phyloP scores from a whole-genome alignment of 108 stramenopile species.

The Cyclotella choctawhatcheeana region DNA sequence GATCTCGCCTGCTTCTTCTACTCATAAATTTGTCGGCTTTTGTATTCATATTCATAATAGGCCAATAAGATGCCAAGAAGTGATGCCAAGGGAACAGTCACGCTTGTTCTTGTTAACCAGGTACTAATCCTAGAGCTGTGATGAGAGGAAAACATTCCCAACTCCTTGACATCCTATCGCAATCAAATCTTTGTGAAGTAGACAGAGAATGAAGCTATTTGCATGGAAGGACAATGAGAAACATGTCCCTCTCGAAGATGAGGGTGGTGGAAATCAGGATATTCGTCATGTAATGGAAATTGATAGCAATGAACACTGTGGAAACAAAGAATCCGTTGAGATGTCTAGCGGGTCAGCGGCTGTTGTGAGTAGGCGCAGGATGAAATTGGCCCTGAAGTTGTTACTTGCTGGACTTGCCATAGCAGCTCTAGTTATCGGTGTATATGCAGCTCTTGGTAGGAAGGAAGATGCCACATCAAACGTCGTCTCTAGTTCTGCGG shows the following conservation, averaged over 20 bases:
- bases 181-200: not conserved
- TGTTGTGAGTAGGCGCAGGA: not conserved
- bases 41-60: not conserved
- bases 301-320: not conserved
- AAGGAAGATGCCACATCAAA: not conserved
- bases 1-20: not conserved
- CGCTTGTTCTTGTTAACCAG: not conserved
- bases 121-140: not conserved
- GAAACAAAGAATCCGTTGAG: not conserved
- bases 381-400: not conserved
- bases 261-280: not conserved
- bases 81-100: not conserved
- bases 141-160: not conserved
- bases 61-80: not conserved
- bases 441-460: constrained; percentile 6
- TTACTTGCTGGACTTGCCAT: not conserved
- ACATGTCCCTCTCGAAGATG: not conserved
- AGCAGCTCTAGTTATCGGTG: not conserved
- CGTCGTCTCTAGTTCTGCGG: not conserved
- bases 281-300: not conserved
- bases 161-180: too few species aligned
- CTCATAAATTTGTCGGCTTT: not conserved
- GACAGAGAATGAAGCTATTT: not conserved
- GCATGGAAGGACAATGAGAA: not conserved
- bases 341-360: not conserved